A percentile compares a stretch with the other conserved stretches of the same genome.
These are phyloP conservation scores for Strobilomyces echinocephalus DNA, from an alignment of 768 basidiomycete species.

Conservation along the genomic window DNA sequence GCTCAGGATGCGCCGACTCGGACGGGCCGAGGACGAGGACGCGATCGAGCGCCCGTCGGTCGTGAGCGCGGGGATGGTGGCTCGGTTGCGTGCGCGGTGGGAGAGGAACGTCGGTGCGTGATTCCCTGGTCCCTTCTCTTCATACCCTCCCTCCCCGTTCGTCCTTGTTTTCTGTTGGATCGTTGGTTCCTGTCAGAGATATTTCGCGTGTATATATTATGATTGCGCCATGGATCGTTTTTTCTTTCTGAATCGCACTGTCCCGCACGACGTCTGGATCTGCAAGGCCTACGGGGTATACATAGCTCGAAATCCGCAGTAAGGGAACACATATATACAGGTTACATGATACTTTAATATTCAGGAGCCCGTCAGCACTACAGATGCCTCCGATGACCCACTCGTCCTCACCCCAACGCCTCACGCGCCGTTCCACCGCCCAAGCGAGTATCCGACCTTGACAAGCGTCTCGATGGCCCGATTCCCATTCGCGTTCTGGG, in stretches of 20 bases:
- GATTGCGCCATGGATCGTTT: background rate
- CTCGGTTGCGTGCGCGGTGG: conserved; percentile 20
- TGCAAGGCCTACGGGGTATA: too few species aligned
- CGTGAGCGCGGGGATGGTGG: conserved; percentile 14
- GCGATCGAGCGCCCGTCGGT: background rate
- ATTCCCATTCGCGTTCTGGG: background rate
- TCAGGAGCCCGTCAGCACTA: too few species aligned
- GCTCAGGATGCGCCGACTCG: background rate
- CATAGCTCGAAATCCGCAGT: too few species aligned
- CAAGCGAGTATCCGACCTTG: conserved; percentile 37
- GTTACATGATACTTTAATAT: too few species aligned
- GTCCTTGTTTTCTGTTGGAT: background rate
- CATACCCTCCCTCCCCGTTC: background rate
- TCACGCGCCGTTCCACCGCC: conserved; percentile 20
- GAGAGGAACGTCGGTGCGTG: conserved; percentile 3
- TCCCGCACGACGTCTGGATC: too few species aligned
- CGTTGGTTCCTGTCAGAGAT: too few species aligned
- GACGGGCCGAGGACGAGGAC: background rate
- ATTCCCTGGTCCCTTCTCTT: background rate
- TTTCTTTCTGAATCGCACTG: background rate
- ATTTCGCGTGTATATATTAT: background rate
- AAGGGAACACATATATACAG: background rate
- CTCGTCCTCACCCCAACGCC: background rate
- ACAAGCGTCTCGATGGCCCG: conserved; percentile 62
- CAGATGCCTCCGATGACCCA: background rate